phyloP scores from a whole-genome alignment of 257 asterid genomes.

The Capsicum pubescens region DNA sequence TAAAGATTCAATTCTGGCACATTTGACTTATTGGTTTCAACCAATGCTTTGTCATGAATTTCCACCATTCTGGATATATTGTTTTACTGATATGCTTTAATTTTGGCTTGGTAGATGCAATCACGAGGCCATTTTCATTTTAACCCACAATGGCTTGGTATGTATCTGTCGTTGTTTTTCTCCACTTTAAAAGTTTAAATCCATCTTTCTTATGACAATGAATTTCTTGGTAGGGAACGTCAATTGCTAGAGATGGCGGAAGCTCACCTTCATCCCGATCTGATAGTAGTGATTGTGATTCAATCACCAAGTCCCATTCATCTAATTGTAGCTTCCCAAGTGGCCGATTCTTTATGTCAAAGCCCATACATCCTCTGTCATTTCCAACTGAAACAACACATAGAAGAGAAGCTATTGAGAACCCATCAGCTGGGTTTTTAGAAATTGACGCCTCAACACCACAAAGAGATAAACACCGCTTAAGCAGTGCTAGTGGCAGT shows the following conservation, averaged over 20 bases:
- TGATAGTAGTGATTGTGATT: slow-evolving; percentile 80
- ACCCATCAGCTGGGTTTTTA: slow-evolving; percentile 38
- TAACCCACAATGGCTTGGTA: slow-evolving; percentile 98
- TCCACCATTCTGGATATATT: not conserved
- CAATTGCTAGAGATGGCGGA: slow-evolving; percentile 72
- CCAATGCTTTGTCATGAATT: not conserved
- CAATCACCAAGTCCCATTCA: slow-evolving; percentile 66
- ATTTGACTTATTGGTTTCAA: slow-evolving; percentile 4
- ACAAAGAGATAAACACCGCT: slow-evolving; percentile 58
- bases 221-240: slow-evolving; percentile 66
- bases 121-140: slow-evolving; percentile 68
- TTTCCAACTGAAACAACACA: slow-evolving; percentile 58
- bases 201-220: not conserved
- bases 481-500: slow-evolving; percentile 79
- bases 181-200: not conserved
- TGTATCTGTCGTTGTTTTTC: not conserved
- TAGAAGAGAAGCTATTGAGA: slow-evolving; percentile 42
- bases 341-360: slow-evolving; percentile 86
- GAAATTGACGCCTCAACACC: slow-evolving; percentile 58
- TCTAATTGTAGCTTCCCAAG: slow-evolving; percentile 65
- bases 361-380: slow-evolving; percentile 87
- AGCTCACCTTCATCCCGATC: slow-evolving; percentile 91
- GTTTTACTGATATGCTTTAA: slow-evolving; percentile 32
- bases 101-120: slow-evolving; percentile 52
- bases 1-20: not conserved